A percentile compares a stretch with the other conserved stretches of the same genome.
Evolutionary conservation across 108 stramenopile genomes (phyloP).

Genomic region (Licmophora abbreviata): DNA sequence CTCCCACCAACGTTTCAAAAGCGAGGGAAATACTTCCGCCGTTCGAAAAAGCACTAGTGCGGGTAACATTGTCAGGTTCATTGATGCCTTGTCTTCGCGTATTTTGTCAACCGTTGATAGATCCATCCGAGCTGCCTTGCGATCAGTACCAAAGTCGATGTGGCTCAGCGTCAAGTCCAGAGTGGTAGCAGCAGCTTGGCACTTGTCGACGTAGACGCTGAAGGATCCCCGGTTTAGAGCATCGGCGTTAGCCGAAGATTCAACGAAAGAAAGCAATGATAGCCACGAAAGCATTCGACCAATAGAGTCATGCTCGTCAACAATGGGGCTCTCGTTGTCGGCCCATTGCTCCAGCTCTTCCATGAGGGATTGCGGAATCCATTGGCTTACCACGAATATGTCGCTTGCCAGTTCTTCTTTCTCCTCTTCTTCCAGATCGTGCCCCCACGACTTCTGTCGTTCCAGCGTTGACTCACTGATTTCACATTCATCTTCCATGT

Average conservation of each 20-base stretch:
- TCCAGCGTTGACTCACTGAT: conserved; percentile 16
- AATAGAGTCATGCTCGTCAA: conserved; percentile 24
- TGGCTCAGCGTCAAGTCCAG: conserved; percentile 46
- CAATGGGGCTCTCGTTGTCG: conserved; percentile 8
- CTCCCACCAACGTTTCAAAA: conserved; percentile 77
- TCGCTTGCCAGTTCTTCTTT: conserved; percentile 65
- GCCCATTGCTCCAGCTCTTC: conserved; percentile 38
- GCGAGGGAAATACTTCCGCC: conserved; percentile 60
- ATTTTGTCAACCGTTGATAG: conserved; percentile 4
- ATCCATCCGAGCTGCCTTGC: conserved; percentile 9
- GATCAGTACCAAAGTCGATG: conserved; percentile 30
- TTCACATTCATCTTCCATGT: conserved; percentile 15
- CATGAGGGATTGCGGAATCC: conserved; percentile 53
- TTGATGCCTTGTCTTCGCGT: conserved; percentile 6
- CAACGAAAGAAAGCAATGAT: conserved; percentile 36
- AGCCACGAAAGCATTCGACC: conserved; percentile 60
- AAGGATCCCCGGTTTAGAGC: conserved; percentile 52
- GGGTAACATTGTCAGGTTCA: conserved; percentile 39
- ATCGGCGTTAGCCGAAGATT: conserved; percentile 42
- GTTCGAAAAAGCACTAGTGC: conserved; percentile 57
- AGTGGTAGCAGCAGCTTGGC: conserved; percentile 23
- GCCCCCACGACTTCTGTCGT: conserved; percentile 37
- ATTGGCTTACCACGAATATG: conserved; percentile 31
- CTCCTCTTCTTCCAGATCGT: conserved; percentile 49
- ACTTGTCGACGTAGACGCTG: conserved; percentile 43